phyloP scores from a whole-genome alignment of 2,329 filamentous ascomycete genomes.

The Thelonectria discophora region DNA sequence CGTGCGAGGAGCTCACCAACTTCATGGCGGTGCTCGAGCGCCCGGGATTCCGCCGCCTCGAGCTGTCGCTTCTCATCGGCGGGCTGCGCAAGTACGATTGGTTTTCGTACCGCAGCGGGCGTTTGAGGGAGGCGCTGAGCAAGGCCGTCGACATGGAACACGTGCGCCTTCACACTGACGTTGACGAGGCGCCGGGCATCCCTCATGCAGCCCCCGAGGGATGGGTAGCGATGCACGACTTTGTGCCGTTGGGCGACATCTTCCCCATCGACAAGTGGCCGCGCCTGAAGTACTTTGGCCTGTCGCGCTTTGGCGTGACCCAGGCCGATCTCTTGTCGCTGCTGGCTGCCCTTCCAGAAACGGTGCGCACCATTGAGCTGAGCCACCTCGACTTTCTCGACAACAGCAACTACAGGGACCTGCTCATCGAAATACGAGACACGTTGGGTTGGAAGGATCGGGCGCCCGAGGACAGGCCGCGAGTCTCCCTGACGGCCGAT shows the following conservation, averaged over 20 bases:
- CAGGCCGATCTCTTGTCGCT: slow-evolving; percentile 41
- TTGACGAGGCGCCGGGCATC: not conserved
- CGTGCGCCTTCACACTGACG: slow-evolving; percentile 28
- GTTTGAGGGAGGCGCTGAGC: not conserved
- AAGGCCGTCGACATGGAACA: slow-evolving; percentile 33
- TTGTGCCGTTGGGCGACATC: slow-evolving; percentile 39
- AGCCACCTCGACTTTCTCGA: not conserved
- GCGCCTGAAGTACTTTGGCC: slow-evolving; percentile 43
- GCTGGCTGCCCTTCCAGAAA: not conserved
- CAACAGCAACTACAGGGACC: too few species aligned
- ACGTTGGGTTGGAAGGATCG: not conserved
- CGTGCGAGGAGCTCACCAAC: slow-evolving; percentile 1
- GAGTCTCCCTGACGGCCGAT: not conserved
- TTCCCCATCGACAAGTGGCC: slow-evolving; percentile 44
- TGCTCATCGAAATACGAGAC: not conserved
- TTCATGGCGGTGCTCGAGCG: slow-evolving; percentile 1
- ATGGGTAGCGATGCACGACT: too few species aligned
- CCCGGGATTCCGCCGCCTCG: slow-evolving; percentile 12
- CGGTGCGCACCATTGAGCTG: not conserved
- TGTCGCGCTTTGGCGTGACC: slow-evolving; percentile 43
- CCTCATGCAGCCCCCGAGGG: too few species aligned
- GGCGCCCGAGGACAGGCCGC: not conserved
- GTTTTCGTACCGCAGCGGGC: slow-evolving; percentile 5
- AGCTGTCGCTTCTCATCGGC: slow-evolving; percentile 12
- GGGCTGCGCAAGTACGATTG: accelerated